These are phyloP conservation scores for Porodaedalea pini DNA, from an alignment of 1,284 basidiomycete species.

Conservation along the genomic window DNA sequence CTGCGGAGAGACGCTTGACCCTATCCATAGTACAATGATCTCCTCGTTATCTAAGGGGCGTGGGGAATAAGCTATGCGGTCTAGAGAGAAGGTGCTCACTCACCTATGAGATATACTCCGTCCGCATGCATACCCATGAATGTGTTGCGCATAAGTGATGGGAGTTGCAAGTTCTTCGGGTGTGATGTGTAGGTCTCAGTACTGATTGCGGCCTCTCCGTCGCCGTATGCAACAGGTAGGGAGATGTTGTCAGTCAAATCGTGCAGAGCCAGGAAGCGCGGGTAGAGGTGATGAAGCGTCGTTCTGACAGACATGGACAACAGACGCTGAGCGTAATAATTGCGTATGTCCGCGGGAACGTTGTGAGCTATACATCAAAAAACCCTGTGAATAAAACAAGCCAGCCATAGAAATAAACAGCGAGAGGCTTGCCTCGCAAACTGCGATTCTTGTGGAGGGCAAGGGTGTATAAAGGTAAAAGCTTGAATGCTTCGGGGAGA, in stretches of 20 bases:
- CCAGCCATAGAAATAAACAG: not conserved
- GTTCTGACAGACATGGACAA: constrained; percentile 66
- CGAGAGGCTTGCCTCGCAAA: constrained; percentile 66
- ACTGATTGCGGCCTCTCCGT: constrained; percentile 23
- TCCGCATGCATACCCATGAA: constrained; percentile 88
- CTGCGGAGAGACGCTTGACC: constrained; percentile 76
- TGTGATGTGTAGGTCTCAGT: not conserved
- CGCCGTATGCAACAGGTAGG: constrained; percentile 57
- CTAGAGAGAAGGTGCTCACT: too few species aligned
- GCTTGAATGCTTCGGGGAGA: constrained; percentile 91
- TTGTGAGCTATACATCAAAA: constrained; percentile 55
- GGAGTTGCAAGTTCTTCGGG: constrained; percentile 40
- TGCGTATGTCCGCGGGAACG: constrained; percentile 91
- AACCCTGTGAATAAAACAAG: too few species aligned
- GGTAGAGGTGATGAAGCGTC: constrained; percentile 84
- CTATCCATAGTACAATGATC: constrained; percentile 88
- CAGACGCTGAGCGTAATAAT: constrained; percentile 79
- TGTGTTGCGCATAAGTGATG: constrained; percentile 80
- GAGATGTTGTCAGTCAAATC: constrained; percentile 75
- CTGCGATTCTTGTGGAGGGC: constrained; percentile 89
- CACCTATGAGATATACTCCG: constrained; percentile 90
- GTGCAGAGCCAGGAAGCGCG: constrained; percentile 86
- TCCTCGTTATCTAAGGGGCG: constrained; percentile 88
- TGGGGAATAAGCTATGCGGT: too few species aligned
- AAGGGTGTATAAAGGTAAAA: constrained; percentile 82